phyloP scores from a whole-genome alignment of 129 eudicot species.

The Chrysanthemum lavandulifolium region DNA sequence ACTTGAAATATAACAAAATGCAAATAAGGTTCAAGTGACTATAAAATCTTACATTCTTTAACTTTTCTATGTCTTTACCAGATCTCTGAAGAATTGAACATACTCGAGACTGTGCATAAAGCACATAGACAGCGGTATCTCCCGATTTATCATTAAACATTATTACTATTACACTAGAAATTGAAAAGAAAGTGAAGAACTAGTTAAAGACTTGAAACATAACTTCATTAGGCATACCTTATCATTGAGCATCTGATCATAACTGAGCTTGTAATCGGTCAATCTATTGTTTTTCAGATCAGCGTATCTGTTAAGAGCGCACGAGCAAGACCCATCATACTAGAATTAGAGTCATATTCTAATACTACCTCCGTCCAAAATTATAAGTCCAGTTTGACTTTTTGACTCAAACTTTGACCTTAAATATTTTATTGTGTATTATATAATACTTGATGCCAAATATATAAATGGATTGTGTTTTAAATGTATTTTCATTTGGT shows the following conservation, averaged over 20 bases:
- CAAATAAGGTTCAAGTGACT: not conserved
- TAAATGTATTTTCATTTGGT: no score
- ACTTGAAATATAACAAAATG: not conserved
- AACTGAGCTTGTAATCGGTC: conserved; percentile 62
- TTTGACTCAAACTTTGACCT: no score
- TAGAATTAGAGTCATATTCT: not conserved
- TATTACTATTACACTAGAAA: not conserved
- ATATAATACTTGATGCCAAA: no score
- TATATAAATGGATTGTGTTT: no score
- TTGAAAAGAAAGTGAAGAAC: not conserved
- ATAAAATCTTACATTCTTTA: conserved; percentile 40
- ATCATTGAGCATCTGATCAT: conserved; percentile 95
- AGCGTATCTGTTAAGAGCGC: conserved; percentile 62
- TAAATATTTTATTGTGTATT: no score
- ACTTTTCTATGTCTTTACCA: conserved; percentile 76
- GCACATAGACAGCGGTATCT: conserved; percentile 81
- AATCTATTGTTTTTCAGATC: conserved; percentile 81
- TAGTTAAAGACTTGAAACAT: not conserved
- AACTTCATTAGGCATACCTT: conserved; percentile 46
- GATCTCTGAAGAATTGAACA: conserved; percentile 94
- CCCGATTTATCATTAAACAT: conserved; percentile 54
- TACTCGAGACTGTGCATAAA: conserved; percentile 90
- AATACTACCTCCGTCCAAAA: not conserved
- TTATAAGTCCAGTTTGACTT: no score
- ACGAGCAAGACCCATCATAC: no score